Evolutionary conservation across 495 filamentous ascomycete genomes (phyloP), one percentile per base, ranked within the genome.

Genomic region (Daldinia concentrica): DNA sequence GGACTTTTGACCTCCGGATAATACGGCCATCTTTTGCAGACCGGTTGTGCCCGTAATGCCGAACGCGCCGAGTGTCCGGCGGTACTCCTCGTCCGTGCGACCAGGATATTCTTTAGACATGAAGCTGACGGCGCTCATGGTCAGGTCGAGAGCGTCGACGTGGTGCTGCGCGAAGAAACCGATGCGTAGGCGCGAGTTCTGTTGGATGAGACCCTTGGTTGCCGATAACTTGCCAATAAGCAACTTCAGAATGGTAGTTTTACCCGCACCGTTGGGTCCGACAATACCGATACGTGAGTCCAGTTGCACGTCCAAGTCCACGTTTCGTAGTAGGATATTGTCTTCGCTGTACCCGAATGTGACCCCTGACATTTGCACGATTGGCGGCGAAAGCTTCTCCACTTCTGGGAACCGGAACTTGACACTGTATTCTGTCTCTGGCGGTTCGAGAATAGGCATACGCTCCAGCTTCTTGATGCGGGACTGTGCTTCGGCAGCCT

Each of bases 161-260:
- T 99, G 95, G 78, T 99, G 95, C 80, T 99, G 95, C 6, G 95
- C 95, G 78, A 99, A 99, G 87, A 96, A 99, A 4, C 94, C 95
- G 65, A 98, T 86, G 43, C 95, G 88, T 36, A 99, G 84, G 48
- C 95, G 88, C 2, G 95, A 90, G 80, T 99, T 89, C 72, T 92
- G 89, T 4, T 92, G 94, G 58, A 99, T 95, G 45, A 93, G 76
- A 65, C 95, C 95, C 37, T 86, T 86, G 1, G 91, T 92, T 2
- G 95, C 88, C 60, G 87, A 72, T 3, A 99, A 86, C 74, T 93
- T 91, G 64, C 93, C 93, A 72, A 95, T 97, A 62, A 99, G 90
- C 3, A 99, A 87, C 76, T 97, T 97, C 66, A 99, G 84, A 14
- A 98, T 90, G 0, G 95, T 99, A 1, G 95, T 99, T 81, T 99